Base-by-base conservation (phyloP, 129 eudicot species). In the Daucus carota region DNA sequence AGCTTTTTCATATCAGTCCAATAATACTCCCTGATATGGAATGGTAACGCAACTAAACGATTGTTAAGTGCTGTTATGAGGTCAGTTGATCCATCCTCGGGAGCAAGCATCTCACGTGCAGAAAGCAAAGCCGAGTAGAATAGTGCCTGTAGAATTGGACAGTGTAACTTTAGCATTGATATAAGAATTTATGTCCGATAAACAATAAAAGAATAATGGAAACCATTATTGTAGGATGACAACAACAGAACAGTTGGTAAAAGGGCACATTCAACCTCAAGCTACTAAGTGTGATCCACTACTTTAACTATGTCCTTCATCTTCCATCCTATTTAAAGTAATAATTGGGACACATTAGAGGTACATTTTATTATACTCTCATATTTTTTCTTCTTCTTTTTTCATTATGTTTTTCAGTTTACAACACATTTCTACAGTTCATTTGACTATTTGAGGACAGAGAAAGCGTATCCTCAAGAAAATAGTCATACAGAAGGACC, bases 61-160 rank as follows among this genome's bases (percentile, higher is more conserved):
- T 89, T 90, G 77, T 83, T 93, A 26, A 94, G 92, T 10, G 93
- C 97, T 26, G 78, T 89, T 6, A 81, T 83, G 40, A 89, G 90
- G 81, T 94, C 97, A 3, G 90, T 76, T 69, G 97, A 89, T 76
- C 91, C 97, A 22, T 90, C 98, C 74, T 90, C 97, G 22, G 86
- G 96, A 74, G 86, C 83, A 42, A 93, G 91, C 97, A 93, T 93
- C 80, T 93, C 98, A 34, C 87, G 88, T 31, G 98, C 96, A 80
- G 90, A 87, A 47, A 90, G 96, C 76, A 93, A 85, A 20, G 97
- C 98, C 22, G 98, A 93, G 83, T 91, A 93, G 80, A 90, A 93
- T 70, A 93, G 82, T 67, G 98, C 93, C 98, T 93, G 86, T 50
- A 73, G 44, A 68, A 76, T 79, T 43, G 33, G 33, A 69, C 17